Evolutionary conservation across 352 stramenopile species (phyloP), one percentile per base, ranked within the genome.

Genomic region (Phytophthora citricola): DNA sequence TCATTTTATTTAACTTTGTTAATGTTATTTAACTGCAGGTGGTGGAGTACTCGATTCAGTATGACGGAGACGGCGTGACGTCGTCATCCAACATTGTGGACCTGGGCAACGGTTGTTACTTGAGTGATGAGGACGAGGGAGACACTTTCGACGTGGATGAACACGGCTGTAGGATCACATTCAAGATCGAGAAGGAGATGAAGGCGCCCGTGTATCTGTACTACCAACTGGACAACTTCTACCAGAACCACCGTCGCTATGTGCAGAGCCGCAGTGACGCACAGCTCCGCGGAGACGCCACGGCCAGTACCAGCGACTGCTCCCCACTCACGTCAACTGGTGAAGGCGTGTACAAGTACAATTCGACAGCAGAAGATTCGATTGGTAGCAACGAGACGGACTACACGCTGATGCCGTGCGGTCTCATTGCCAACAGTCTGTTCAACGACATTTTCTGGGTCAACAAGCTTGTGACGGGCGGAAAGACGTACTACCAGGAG

Each of bases 181-280:
- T 99, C 48, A 79, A 81, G 2, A 84, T 98, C 61, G 71, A 87
- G 24, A 83, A 97, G 55, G 83, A 99, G 58, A 98, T 99, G 93
- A 79, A 97, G 48, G 92, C 92, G 49, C 97, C 97, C 4, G 85
- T 99, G 40, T 97, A 98, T 67, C 80, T 99, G 5, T 98, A 99
- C 84, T 99, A 99, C 73, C 92, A 99, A 79, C 76, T 99, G 29
- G 89, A 97, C 63, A 99, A 99, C 79, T 99, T 99, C 78, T 99
- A 99, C 83, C 98, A 99, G 85, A 99, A 99, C 81, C 97, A 99
- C 79, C 85, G 97, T 32, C 86, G 86, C 34, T 99, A 99, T 75
- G 81, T 96, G 17, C 87, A 87, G 58, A 98, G 87, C 45, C 78
- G 88, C 43, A 97, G 97, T 68, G 82, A 97, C 50, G 87, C 81